These are phyloP conservation scores for Warburgia ugandensis DNA, from an alignment of 164 flowering plant genomes.

Conservation along the genomic window DNA sequence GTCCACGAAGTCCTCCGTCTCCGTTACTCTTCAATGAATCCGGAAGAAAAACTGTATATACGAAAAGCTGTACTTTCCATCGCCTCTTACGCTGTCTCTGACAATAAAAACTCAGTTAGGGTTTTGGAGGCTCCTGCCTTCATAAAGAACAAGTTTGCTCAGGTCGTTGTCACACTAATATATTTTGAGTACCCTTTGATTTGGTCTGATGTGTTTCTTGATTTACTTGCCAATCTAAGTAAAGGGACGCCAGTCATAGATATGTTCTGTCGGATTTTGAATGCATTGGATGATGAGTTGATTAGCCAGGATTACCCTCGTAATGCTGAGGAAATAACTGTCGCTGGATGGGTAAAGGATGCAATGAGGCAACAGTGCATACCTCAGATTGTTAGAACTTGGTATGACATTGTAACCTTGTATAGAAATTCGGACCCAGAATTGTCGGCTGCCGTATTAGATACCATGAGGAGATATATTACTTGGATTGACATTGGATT, in stretches of 20 bases:
- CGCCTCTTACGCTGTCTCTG: slow-evolving; percentile 36
- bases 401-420: slow-evolving; percentile 72
- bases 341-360: slow-evolving; percentile 71
- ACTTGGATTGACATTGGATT: slow-evolving; percentile 96
- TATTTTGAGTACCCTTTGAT: slow-evolving; percentile 72
- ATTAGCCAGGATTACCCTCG: slow-evolving; percentile 84
- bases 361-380: slow-evolving; percentile 95
- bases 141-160: slow-evolving; percentile 89
- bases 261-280: slow-evolving; percentile 87
- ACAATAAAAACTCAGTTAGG: slow-evolving; percentile 35
- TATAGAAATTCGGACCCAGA: slow-evolving; percentile 67
- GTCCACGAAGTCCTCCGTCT: slow-evolving; percentile 59
- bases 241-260: slow-evolving; percentile 71
- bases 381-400: slow-evolving; percentile 70
- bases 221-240: slow-evolving; percentile 50
- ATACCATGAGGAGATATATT: slow-evolving; percentile 69
- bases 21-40: slow-evolving; percentile 41
- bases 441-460: slow-evolving; percentile 54
- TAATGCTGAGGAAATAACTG: slow-evolving; percentile 47
- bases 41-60: slow-evolving; percentile 56
- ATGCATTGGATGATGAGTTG: slow-evolving; percentile 80
- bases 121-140: slow-evolving; percentile 63
- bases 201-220: slow-evolving; percentile 79
- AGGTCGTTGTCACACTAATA: slow-evolving; percentile 73
- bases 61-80: slow-evolving; percentile 61